Percentiles rank a stretch among this genome's conserved stretches.
Conservation (phyloP, 495 filamentous ascomycete genomes). For the Evernia prunastri region DNA sequence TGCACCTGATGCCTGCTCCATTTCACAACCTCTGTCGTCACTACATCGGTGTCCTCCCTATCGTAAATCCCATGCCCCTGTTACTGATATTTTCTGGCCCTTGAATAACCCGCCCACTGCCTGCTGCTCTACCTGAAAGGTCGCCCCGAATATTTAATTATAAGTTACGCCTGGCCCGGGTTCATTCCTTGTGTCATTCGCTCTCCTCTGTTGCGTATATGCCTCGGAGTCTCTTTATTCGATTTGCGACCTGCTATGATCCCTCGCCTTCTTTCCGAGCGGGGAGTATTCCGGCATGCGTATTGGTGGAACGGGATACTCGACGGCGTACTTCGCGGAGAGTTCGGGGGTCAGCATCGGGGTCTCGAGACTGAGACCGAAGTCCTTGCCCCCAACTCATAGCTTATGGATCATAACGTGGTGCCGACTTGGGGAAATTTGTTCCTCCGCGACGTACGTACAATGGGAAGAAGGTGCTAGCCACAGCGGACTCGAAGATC, state of each 20-base stretch:
- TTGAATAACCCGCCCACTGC: neutral
- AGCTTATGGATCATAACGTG: too few species aligned
- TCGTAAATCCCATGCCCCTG: slow-evolving; percentile 2
- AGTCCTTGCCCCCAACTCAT: too few species aligned
- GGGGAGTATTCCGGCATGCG: slow-evolving; percentile 8
- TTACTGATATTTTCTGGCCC: neutral
- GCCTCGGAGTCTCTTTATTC: neutral
- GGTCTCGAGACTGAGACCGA: too few species aligned
- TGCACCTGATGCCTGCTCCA: neutral
- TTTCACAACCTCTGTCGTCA: neutral
- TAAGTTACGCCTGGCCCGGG: neutral
- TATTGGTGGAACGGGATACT: slow-evolving; percentile 2
- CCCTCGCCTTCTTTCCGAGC: slow-evolving; percentile 3
- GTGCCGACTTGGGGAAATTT: too few species aligned
- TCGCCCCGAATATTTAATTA: neutral
- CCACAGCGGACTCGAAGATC: too few species aligned
- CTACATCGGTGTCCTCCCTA: neutral
- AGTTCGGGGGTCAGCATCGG: too few species aligned
- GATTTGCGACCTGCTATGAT: neutral
- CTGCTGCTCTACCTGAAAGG: neutral
- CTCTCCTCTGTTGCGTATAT: neutral
- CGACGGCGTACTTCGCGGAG: neutral
- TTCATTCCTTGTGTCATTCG: neutral
- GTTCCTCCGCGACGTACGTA: too few species aligned
- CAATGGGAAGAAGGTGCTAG: too few species aligned